Conservation (phyloP, 768 basidiomycete genomes). For the Kwoniella sp. region DNA sequence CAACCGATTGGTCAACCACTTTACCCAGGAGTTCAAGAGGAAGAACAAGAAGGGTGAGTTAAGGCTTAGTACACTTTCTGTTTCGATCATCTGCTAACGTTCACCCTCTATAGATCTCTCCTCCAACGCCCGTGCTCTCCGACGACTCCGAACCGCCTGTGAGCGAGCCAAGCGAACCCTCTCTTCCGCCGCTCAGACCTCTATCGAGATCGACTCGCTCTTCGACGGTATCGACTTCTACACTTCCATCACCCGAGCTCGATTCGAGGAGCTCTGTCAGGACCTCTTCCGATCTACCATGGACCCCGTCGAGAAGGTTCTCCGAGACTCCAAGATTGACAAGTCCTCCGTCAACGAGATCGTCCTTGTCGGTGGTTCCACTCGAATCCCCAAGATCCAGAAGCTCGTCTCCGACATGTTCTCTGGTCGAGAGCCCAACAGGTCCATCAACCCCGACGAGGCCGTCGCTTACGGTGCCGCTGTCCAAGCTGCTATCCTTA, state of each 20-base stretch:
- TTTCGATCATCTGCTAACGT: not conserved
- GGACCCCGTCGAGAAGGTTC: conserved; percentile 88
- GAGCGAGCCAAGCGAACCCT: conserved; percentile 99
- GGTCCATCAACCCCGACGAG: conserved; percentile 96
- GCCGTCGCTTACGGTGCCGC: conserved; percentile 99
- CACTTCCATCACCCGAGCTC: conserved; percentile 95
- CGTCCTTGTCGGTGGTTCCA: conserved; percentile 65
- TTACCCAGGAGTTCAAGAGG: conserved; percentile 84
- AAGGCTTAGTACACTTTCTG: not conserved
- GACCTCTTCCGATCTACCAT: conserved; percentile 58
- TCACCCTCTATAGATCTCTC: conserved; percentile 73
- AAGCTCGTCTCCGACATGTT: conserved; percentile 98
- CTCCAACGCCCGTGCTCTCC: conserved; percentile 92
- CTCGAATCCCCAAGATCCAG: conserved; percentile 99
- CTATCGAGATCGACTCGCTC: conserved; percentile 97
- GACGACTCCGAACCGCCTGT: conserved; percentile 94
- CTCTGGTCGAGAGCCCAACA: conserved; percentile 92
- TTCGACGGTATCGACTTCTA: conserved; percentile 98
- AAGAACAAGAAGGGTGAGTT: conserved; percentile 72
- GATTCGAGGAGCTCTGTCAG: conserved; percentile 63
- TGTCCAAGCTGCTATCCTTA: conserved; percentile 96
- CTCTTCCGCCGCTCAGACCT: conserved; percentile 92
- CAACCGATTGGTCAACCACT: conserved; percentile 86
- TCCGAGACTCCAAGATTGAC: conserved; percentile 97
- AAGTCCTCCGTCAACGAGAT: conserved; percentile 87